Evolutionary conservation across 192 early-diverging fungal genomes (phyloP), one percentile per base, ranked within the genome.

Genomic region (Tieghemiomyces parasiticus): DNA sequence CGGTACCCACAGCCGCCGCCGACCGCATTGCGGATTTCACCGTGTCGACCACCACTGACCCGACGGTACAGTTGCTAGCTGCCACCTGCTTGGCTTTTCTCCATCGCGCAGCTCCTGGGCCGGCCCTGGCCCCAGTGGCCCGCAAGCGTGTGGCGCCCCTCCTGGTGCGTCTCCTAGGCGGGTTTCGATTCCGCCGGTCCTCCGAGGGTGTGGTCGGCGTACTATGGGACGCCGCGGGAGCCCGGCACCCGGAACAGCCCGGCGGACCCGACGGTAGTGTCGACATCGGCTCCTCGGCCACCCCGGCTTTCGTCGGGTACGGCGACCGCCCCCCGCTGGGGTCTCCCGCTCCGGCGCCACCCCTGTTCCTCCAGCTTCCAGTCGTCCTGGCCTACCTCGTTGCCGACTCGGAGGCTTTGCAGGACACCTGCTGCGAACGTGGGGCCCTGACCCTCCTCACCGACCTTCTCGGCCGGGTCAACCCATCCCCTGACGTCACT

Each of bases 361-460:
- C 30, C 14, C 31, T 56, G 30, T 31, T n/a, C 33, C 29, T 56
- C 29, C 54, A 56, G 13, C 29, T 56, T n/a, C 54, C 54, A 3
- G 24, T 56, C 19, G 54, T 56, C 19, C 29, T 56, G 54, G 54
- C 54, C 13, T 56, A 56, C 34, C 34, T 56, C 8, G 30, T 29
- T 10, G 54, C 54, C 4, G 54, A 56, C 54, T 13, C 13, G 1
- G 54, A 56, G 1, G 13, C 54, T 9, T 33, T 56, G 54, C 54
- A 56, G 33, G 16, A 56, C 2, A 31, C 54, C 31, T 56, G 54
- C 29, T 56, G 54, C 29, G 54, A 56, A 19, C 13, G 29, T 13
- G 54, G 54, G 4, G 54, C 54, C 31, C 3, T 35, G 24, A 13
- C 31, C 20, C 12, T 56, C 13, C 31, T 56, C 3, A 34, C 32